Percentiles rank a stretch among this genome's conserved stretches.
phyloP scores from a whole-genome alignment of 495 filamentous ascomycete species.

The Hypomontagnella submonticulosa region DNA sequence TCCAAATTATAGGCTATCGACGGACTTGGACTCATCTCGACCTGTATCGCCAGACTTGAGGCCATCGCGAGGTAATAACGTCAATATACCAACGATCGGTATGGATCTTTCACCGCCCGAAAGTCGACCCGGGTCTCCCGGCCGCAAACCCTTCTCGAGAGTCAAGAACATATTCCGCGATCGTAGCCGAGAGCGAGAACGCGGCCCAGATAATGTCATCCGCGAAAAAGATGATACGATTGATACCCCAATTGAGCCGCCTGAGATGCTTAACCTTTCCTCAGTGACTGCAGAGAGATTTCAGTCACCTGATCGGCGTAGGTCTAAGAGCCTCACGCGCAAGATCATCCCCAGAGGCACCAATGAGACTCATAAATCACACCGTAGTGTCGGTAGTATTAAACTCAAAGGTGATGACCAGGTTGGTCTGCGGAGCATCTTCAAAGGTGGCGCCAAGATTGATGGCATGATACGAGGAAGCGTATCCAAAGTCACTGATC shows the following conservation, averaged over 20 bases:
- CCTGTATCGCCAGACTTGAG: conserved; percentile 53
- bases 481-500: conserved; percentile 61
- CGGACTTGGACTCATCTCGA: conserved; percentile 55
- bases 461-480: conserved; percentile 60
- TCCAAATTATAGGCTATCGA: conserved; percentile 48
- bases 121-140: conserved; percentile 56
- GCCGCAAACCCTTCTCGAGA: conserved; percentile 56
- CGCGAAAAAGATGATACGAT: conserved; percentile 45
- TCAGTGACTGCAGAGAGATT: conserved; percentile 43
- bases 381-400: conserved; percentile 52
- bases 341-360: conserved; percentile 45
- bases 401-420: conserved; percentile 56
- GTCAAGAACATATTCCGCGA: conserved; percentile 62
- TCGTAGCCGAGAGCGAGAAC: conserved; percentile 53
- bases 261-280: conserved; percentile 38
- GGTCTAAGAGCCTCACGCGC: conserved; percentile 54
- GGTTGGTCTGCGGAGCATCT: conserved; percentile 54
- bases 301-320: conserved; percentile 43
- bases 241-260: conserved; percentile 33
- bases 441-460: conserved; percentile 57
- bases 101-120: conserved; percentile 57
- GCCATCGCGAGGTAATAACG: conserved; percentile 44
- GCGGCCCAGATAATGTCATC: conserved; percentile 12
- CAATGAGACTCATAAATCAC: conserved; percentile 52
- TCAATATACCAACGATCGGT: conserved; percentile 52